Base-by-base conservation (phyloP, 129 eudicot genomes). In the Cynara cardunculus region DNA sequence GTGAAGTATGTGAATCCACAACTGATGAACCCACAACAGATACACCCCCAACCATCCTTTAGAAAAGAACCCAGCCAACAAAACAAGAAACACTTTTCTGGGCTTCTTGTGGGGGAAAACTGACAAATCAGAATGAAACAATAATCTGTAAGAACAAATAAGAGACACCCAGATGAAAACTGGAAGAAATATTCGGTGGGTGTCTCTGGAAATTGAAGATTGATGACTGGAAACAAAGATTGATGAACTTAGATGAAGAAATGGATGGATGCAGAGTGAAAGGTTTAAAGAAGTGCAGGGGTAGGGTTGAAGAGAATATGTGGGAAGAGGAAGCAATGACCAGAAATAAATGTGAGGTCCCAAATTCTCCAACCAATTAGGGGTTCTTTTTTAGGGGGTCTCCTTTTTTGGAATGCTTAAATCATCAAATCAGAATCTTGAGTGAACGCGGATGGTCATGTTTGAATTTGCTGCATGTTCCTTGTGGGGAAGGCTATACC, bases 21-120 rank as follows among this genome's bases (percentile, higher is more conserved):
- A 94, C 75, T 3, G 94, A 80, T 73, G 94, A 89, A 78, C 96
- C 94, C 73, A 89, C 89, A 61, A 88, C 83, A 82, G 91, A 86
- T 28, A 94, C 77, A 78, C 91, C 92, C 73, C 98, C 96, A 21
- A 85, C 97, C 97, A 91, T 94, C 80, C 83, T 77, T 87, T 78
- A 59, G 16, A 46, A 37, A 26, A 28, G 70, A 59, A 16, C 80
- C 80, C 32, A 22, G 24, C 2, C 46, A 27, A 26, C 12, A 77
- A 81, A 62, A 49, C 25, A 41, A 82, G 72, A 80, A 69, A 0
- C 64, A 59, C 76, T 75, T 46, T 32, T 72, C 18, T 72, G 56
- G 6, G 28, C 22, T 19, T 31, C 16, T 56, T 44, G 32, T 76
- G 39, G 18, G 10, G 66, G 10, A 73, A 49, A 80, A 28, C 3